Base-by-base conservation (phyloP, 2,329 filamentous ascomycete genomes). In the Pseudonectria foliicola region DNA sequence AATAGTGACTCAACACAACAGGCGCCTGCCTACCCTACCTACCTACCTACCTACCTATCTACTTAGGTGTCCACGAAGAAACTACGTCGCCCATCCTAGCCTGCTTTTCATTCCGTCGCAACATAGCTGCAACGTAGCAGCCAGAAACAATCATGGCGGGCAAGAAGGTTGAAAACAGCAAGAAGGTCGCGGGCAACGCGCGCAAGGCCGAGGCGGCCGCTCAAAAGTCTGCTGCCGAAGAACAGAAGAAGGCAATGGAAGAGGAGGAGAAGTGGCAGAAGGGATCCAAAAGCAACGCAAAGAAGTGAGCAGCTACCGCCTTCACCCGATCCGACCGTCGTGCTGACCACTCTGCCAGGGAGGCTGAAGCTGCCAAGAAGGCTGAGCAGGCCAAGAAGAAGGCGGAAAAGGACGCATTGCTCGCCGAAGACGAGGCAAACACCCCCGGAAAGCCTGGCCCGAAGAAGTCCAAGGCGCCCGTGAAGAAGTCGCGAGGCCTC, bases 141-240 rank as follows among this genome's bases (percentile, higher is more conserved):
- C 34, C 38, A 35, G 39, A 24, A 13, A 29, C 42, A 34, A 47
- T 46, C 45, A 89, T 89, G 84, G 81, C 71, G 18, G 75, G 73
- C 50, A 86, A 85, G 63, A 89, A 85, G 62, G 75, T 68, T 35
- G 88, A 93, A 44, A 87, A 84, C 65, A 82, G 73, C 60, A 96
- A 95, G 67, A 96, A 96, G 70, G 87, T 67, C 3, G 77, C 82
- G 7, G 92, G 90, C 45, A 87, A 95, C 62, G 88, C 89, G 44
- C 77, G 87, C 65, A 96, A 98, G 72, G 88, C 88, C 44, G 88
- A 95, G 31, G 81, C 79, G 3, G 90, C 88, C 1, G 84, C 85
- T 7, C 66, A 74, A 37, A 96, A 96, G 65, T 73, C 80, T 39
- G 85, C 86, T 0, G 78, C 63, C 3, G 80, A 81, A 40, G 75